Conservation (phyloP, 2,329 filamentous ascomycete species). For the Microsporum audouinii region DNA sequence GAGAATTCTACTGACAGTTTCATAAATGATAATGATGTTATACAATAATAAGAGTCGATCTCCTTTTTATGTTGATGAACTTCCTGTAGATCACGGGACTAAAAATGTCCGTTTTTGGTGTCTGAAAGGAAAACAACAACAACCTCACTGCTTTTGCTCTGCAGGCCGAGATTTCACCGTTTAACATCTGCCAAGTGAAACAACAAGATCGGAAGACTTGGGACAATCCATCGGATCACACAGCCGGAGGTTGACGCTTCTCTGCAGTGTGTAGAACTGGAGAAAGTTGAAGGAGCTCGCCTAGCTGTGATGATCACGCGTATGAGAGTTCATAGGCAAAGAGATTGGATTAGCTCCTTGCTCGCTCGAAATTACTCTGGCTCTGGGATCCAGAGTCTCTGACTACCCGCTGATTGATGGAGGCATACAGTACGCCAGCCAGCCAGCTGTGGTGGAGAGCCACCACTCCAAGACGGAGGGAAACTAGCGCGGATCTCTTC, state of each 20-base stretch:
- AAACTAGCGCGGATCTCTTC: neutral
- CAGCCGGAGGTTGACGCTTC: neutral
- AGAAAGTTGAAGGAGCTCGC: neutral
- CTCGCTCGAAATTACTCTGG: conserved; percentile 1
- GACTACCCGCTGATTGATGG: neutral
- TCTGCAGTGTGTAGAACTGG: neutral
- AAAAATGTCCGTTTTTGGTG: neutral
- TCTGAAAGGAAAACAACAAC: neutral
- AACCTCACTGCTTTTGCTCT: neutral
- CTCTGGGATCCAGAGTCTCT: neutral
- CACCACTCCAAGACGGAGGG: conserved; percentile 1
- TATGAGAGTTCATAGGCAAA: neutral
- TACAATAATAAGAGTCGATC: neutral
- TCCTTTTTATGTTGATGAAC: neutral
- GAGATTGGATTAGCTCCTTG: neutral
- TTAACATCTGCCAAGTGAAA: neutral
- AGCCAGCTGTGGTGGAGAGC: neutral
- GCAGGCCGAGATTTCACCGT: neutral
- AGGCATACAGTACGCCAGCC: neutral
- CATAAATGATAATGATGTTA: neutral
- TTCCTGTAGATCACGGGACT: conserved; percentile 3
- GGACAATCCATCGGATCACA: neutral
- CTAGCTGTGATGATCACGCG: neutral
- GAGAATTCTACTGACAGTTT: neutral
- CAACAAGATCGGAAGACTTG: neutral